Conservation (phyloP, 2,329 filamentous ascomycete genomes). For the Aspergillus sp. region DNA sequence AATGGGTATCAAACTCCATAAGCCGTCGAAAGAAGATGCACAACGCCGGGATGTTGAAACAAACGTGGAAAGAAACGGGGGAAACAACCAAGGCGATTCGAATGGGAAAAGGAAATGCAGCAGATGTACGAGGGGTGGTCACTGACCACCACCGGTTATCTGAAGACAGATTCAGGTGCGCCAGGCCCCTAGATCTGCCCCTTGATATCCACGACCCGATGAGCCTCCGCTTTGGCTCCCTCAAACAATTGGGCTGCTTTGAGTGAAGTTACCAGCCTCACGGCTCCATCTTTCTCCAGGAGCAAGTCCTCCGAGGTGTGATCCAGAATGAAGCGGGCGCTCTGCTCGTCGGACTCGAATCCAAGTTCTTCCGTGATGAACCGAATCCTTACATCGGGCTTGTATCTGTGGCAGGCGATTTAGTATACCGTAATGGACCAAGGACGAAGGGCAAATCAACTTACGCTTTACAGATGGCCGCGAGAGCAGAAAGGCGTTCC, state of each 20-base stretch:
- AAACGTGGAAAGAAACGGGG: neutral
- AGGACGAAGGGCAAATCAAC: conserved; percentile 42
- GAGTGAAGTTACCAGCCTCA: conserved; percentile 69
- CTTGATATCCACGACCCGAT: conserved; percentile 91
- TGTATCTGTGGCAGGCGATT: conserved; percentile 67
- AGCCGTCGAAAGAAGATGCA: neutral
- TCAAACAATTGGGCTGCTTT: conserved; percentile 77
- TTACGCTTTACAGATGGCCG: conserved; percentile 93
- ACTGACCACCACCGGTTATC: conserved; percentile 1
- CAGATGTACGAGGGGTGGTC: conserved; percentile 3
- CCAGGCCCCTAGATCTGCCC: conserved; percentile 68
- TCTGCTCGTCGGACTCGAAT: conserved; percentile 89
- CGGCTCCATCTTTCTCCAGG: conserved; percentile 71
- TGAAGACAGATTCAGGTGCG: conserved; percentile 2
- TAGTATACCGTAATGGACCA: conserved; percentile 40
- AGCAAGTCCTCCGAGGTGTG: conserved; percentile 73
- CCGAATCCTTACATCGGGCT: conserved; percentile 81
- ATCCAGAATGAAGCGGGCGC: conserved; percentile 85
- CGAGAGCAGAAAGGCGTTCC: conserved; percentile 85
- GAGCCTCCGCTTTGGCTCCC: conserved; percentile 67
- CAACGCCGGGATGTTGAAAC: neutral
- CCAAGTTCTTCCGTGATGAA: conserved; percentile 95
- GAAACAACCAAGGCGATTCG: neutral
- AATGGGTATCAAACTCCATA: conserved; percentile 11
- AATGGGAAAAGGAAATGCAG: conserved; percentile 10